Evolutionary conservation across 2,329 filamentous ascomycete species (phyloP).

Genomic region (Graphium sp.): DNA sequence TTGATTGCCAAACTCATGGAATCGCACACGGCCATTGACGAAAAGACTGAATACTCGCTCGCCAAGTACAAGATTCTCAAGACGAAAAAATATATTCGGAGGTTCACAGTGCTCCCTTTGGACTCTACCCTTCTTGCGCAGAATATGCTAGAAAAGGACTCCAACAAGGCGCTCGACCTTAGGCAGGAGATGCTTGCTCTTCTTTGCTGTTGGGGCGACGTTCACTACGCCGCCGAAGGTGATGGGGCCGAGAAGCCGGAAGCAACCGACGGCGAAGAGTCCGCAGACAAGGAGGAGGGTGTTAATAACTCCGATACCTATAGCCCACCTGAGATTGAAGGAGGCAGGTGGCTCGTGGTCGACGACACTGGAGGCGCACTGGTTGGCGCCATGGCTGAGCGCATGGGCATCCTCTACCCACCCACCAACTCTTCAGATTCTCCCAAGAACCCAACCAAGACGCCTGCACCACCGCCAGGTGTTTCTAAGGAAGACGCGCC

Average conservation of each 20-base stretch:
- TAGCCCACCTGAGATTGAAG: conserved; percentile 7
- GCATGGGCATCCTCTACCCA: conserved; percentile 63
- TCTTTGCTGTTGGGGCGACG: conserved; percentile 77
- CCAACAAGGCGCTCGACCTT: conserved; percentile 68
- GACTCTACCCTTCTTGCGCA: conserved; percentile 62
- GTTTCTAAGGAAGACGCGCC: no score
- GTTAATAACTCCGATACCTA: not conserved
- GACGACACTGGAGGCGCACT: conserved; percentile 78
- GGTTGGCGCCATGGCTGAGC: conserved; percentile 70
- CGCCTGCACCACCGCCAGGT: no score
- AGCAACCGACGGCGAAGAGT: conserved; percentile 7
- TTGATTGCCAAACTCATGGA: conserved; percentile 86
- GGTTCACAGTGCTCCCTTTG: conserved; percentile 73
- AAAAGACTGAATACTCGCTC: conserved; percentile 86
- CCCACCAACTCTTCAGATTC: conserved; percentile 1
- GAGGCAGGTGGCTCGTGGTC: conserved; percentile 57
- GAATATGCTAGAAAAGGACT: conserved; percentile 61
- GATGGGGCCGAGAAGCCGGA: conserved; percentile 6
- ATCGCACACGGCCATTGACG: conserved; percentile 75
- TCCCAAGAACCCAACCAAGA: no score
- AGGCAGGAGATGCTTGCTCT: conserved; percentile 70
- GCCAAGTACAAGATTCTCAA: conserved; percentile 95
- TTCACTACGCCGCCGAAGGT: conserved; percentile 47
- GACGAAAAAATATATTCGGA: conserved; percentile 78
- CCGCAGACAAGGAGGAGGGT: conserved; percentile 8